phyloP scores from a whole-genome alignment of 2,329 filamentous ascomycete genomes.

The Penicillium paneum region DNA sequence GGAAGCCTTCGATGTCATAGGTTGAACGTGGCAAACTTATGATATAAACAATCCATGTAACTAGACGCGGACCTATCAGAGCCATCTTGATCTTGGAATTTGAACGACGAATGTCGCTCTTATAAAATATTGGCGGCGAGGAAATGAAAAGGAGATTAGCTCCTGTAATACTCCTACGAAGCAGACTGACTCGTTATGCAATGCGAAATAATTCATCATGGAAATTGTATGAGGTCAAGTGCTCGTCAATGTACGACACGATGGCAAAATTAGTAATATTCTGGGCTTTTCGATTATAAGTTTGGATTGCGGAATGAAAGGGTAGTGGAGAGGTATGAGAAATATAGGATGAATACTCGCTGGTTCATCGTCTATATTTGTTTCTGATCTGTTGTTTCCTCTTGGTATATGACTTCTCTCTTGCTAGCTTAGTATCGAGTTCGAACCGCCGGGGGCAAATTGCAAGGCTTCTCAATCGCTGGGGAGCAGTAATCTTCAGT shows the following conservation, averaged over 20 bases:
- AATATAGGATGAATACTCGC: background rate
- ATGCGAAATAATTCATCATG: background rate
- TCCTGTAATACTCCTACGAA: background rate
- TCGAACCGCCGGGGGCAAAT: background rate
- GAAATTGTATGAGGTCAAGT: background rate
- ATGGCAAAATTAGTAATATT: background rate
- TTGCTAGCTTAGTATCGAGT: background rate
- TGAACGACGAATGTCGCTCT: background rate
- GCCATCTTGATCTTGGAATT: background rate
- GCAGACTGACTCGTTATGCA: background rate
- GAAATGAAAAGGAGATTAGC: background rate
- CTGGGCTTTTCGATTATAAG: background rate
- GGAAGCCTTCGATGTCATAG: slow-evolving; percentile 11
- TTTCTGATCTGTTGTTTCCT: background rate
- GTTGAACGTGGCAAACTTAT: slow-evolving; percentile 16
- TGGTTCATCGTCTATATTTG: background rate
- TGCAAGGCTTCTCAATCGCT: background rate
- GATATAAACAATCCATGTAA: slow-evolving; percentile 17
- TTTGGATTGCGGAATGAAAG: background rate
- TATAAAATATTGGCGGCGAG: background rate
- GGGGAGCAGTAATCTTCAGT: background rate
- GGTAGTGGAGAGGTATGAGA: background rate
- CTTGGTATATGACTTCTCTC: background rate
- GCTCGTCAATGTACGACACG: background rate
- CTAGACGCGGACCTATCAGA: background rate